Base-by-base conservation (phyloP, 371 early-diverging fungal species). In the Chytridium lagenaria region DNA sequence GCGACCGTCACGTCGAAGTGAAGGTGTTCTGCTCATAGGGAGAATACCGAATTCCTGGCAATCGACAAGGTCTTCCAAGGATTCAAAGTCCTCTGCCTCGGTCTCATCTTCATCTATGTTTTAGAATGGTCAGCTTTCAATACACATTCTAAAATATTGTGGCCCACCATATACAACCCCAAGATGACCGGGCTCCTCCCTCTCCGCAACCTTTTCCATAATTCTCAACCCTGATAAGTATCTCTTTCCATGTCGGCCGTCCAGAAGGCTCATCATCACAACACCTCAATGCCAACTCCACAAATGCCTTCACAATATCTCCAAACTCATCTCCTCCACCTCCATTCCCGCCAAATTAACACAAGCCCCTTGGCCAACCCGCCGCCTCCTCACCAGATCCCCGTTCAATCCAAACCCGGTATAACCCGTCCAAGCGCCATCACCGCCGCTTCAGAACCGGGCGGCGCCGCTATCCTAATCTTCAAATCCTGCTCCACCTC, bases 381-480 rank as follows among this genome's bases (percentile, higher is more conserved):
- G n/a, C n/a, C n/a, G n/a, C 34, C 3, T 68, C 30, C 23, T 22
- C 33, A 82, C 77, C 38, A 71, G 77, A 34, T 80, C 82, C 1
- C 79, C 28, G n/a, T 82, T 81, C 39, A 85, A 68, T 1, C 76
- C 75, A 71, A 84, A 78, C 31, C 82, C 86, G 85, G 86, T 7
- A 83, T 50, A 22, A 69, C 52, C 3, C 79, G 49, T 3, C 16
- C 15, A 1, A 34, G 37, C 33, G 15, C 65, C 16, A 31, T 28
- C 23, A 5, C 23, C 34, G 19, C 59, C 57, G 33, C 10, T 19
- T 61, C 49, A 26, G 37, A 23, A 30, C 59, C n/a, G 19, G 26
- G 22, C 16, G n/a, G 5, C 57, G 69, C 16, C 33, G 30, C 15
- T 30, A 50, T 36, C 28, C 70, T 5, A 22, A 16, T 34, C 44